Conservation (phyloP, 225 moss, liverwort and hornwort genomes). For the Neckera pumila region DNA sequence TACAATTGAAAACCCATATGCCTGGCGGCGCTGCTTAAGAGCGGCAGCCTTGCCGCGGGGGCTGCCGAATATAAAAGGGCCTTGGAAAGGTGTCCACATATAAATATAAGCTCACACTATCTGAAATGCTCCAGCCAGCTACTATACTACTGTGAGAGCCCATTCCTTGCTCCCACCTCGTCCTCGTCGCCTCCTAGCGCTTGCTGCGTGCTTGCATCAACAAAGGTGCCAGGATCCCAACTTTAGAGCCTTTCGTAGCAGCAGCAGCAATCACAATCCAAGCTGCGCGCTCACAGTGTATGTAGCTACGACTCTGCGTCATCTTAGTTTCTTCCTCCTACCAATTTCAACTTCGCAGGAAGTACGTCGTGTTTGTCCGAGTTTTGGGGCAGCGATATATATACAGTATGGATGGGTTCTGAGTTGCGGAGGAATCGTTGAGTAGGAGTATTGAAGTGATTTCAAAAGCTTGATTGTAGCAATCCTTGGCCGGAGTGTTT, state of each 20-base stretch:
- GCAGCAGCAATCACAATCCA: neutral
- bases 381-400: neutral
- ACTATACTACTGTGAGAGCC: neutral
- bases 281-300: neutral
- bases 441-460: neutral
- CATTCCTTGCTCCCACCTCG: neutral
- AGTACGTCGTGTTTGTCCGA: neutral
- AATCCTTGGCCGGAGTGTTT: neutral
- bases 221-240: neutral
- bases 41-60: neutral
- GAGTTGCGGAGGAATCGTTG: neutral
- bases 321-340: neutral
- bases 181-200: neutral
- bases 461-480: neutral
- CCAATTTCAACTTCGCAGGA: neutral
- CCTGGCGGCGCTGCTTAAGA: slow-evolving; percentile 9
- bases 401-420: neutral
- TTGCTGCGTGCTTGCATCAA: neutral
- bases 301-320: neutral
- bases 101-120: neutral
- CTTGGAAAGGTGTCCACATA: neutral
- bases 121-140: neutral
- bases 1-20: neutral
- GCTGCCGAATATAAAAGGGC: neutral
- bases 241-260: neutral